Conservation (phyloP, 257 asterid genomes). For the Primulina huaijiensis region DNA sequence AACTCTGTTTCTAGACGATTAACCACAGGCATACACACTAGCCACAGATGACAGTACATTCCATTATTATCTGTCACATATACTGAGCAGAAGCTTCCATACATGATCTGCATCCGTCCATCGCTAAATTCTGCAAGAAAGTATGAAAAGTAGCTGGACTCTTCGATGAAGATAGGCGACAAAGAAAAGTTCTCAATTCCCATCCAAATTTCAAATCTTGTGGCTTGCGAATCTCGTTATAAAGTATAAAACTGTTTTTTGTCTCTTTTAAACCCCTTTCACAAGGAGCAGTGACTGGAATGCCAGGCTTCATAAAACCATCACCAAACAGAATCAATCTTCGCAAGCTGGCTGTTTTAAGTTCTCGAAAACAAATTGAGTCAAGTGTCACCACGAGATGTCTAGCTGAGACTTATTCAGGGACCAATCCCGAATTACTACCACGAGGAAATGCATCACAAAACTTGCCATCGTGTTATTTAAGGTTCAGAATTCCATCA, state of each 20-base stretch:
- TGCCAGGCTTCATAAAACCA: neutral
- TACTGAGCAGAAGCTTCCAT: neutral
- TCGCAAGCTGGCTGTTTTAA: neutral
- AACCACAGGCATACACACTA: too few species aligned
- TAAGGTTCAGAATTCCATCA: neutral
- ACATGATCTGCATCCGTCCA: neutral
- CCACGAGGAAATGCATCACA: neutral
- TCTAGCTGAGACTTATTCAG: neutral
- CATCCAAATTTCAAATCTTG: neutral
- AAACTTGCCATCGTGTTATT: neutral
- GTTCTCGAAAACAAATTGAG: neutral
- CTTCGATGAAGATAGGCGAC: conserved; percentile 35
- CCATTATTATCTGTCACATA: too few species aligned
- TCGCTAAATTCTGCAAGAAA: conserved; percentile 30
- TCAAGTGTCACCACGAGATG: neutral
- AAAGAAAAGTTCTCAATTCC: conserved; percentile 27
- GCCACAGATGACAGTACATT: too few species aligned
- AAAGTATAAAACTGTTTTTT: conserved; percentile 21
- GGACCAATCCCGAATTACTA: neutral
- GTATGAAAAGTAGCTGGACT: conserved; percentile 34
- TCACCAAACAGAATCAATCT: neutral
- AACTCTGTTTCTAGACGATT: too few species aligned
- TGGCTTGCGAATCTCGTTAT: conserved; percentile 15
- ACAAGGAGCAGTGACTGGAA: neutral
- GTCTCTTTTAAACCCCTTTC: neutral